Evolutionary conservation across 179 eudicot genomes (phyloP), one percentile per base, ranked within the genome.

Genomic region (Drosera spatulata): DNA sequence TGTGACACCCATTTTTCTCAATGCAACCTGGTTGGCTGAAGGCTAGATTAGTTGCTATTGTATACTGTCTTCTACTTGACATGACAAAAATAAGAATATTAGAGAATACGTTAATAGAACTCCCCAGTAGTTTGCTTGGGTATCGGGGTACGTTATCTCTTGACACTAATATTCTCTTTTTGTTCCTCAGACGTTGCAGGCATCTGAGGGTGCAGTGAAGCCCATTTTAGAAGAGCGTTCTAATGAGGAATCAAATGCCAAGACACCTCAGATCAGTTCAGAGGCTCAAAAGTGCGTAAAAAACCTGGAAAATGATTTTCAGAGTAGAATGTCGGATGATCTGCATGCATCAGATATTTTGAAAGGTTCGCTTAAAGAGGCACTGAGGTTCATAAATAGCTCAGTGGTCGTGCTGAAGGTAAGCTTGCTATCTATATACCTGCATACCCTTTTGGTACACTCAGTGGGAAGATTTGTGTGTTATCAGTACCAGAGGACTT

Each of bases 291-390:
- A 77, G 43, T 76, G 82, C 73, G 74, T 78, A 55, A 61, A 40
- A 38, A 79, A 67, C 61, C 65, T 89, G 61, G 77, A 56, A 39
- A 66, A 58, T 55, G 87, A 81, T 61, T 80, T 89, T 12, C 66
- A 83, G 66, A 65, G 61, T 51, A 77, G 73, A 66, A 61, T 89
- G 79, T 61, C 77, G 2, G 95, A 89, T 76, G 97, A 89, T 69
- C 67, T 91, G 77, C 95, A 88, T 70, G 81, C 95, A 0, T 82
- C 91, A 0, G 74, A 77, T 41, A 58, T 91, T 43, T 64, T 91
- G 70, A 85, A 76, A 59, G 77, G 77, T 41, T 60, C 84, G 60
- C 91, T 91, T 53, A 78, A 59, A 67, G 87, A 91, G 42, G 80
- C 89, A 22, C 71, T 83, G 43, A 80, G 65, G 68, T 61, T 66